These are phyloP conservation scores for Medakamo hakoo DNA, from an alignment of 139 green algal genomes.

Conservation along the genomic window DNA sequence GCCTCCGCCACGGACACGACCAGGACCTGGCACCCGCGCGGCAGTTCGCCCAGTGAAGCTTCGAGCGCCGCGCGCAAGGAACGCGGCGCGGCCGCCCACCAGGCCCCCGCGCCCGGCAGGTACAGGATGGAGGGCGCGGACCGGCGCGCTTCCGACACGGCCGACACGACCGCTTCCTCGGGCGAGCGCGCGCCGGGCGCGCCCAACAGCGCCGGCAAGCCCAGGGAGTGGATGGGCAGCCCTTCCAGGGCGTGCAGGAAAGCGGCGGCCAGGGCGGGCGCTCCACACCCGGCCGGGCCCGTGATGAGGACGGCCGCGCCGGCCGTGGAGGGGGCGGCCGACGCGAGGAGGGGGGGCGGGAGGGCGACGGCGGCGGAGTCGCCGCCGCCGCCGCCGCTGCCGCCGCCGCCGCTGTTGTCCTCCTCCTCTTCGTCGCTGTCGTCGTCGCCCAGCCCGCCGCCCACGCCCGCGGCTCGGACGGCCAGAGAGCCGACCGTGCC, in stretches of 20 bases:
- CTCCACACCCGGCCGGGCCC: slow-evolving; percentile 34
- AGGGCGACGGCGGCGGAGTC: not conserved
- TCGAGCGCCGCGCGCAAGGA: slow-evolving; percentile 53
- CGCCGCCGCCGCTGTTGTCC: not conserved
- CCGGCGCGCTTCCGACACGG: slow-evolving; percentile 59
- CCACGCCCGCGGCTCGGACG: not conserved
- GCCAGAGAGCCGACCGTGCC: not conserved
- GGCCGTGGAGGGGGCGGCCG: slow-evolving; percentile 2
- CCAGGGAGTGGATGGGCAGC: slow-evolving; percentile 60
- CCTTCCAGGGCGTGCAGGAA: slow-evolving; percentile 70
- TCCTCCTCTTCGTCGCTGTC: not conserved
- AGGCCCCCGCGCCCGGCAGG: slow-evolving; percentile 41
- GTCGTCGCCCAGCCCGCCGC: not conserved
- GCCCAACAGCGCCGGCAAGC: slow-evolving; percentile 59
- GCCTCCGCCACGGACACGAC: slow-evolving; percentile 63
- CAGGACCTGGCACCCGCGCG: slow-evolving; percentile 60
- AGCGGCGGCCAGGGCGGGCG: slow-evolving; percentile 50
- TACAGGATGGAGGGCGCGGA: slow-evolving; percentile 71
- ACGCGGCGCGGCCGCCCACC: slow-evolving; percentile 47
- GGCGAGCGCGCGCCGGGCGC: slow-evolving; percentile 37
- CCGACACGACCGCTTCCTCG: slow-evolving; percentile 79
- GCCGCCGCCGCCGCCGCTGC: not conserved
- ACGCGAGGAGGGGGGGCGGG: not conserved
- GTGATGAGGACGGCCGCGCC: slow-evolving; percentile 43
- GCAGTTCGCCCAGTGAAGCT: slow-evolving; percentile 70